Evolutionary conservation across 108 stramenopile species (phyloP).

Genomic region (Cyclotella atomus): DNA sequence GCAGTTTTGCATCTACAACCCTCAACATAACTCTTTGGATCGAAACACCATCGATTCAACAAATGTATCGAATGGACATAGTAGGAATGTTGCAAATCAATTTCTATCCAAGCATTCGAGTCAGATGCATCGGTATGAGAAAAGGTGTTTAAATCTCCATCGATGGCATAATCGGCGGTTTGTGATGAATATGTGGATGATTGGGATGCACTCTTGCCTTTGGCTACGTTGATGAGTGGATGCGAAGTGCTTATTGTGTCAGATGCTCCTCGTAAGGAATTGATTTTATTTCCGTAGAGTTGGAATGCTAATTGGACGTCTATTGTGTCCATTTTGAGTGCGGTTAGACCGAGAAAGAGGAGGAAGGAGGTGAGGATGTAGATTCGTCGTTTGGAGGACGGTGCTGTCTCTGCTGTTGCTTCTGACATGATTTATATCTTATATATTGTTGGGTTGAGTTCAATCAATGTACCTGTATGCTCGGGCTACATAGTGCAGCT

Average conservation of each 20-base stretch:
- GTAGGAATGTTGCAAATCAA: background rate
- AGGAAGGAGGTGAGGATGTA: background rate
- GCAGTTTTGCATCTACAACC: background rate
- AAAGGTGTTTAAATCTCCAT: background rate
- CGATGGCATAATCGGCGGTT: background rate
- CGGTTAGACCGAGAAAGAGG: background rate
- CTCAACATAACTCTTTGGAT: background rate
- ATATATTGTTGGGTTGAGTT: too few relatives aligned
- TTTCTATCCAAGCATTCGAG: background rate
- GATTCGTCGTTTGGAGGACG: background rate
- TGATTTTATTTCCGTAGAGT: background rate
- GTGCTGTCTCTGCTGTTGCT: background rate
- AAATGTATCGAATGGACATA: background rate
- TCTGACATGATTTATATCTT: too few relatives aligned
- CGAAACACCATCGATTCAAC: background rate
- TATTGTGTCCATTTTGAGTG: background rate
- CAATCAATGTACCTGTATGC: too few relatives aligned
- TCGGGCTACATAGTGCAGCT: too few relatives aligned
- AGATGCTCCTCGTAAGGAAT: background rate
- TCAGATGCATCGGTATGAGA: background rate
- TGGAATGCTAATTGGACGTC: background rate
- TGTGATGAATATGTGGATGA: background rate
- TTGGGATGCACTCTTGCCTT: background rate
- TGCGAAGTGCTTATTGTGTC: background rate
- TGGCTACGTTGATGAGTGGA: background rate